Percentiles rank a stretch among this genome's conserved stretches.
phyloP scores from a whole-genome alignment of 2,329 filamentous ascomycete genomes.

The Fusarium tanahbumbuense region DNA sequence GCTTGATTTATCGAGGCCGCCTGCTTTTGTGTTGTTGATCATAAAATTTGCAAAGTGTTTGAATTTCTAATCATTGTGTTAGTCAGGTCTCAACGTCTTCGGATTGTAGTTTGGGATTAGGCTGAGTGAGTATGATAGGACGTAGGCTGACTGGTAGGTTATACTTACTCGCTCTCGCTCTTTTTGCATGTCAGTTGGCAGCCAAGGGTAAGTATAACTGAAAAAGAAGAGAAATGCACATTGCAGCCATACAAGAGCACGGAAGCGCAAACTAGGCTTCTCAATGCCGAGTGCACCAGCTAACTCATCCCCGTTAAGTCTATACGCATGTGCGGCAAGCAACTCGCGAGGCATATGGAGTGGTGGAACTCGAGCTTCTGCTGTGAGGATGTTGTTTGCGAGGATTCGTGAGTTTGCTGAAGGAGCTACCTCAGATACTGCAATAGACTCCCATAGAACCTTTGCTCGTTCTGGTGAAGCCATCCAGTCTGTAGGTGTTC shows the following conservation, averaged over 20 bases:
- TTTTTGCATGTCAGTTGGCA: constrained; percentile 53
- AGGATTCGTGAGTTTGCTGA: constrained; percentile 71
- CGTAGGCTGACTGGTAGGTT: not conserved
- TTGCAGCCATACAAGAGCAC: constrained; percentile 70
- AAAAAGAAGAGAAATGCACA: constrained; percentile 72
- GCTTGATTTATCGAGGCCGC: constrained; percentile 71
- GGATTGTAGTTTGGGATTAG: not conserved
- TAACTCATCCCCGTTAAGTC: constrained; percentile 75
- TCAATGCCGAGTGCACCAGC: constrained; percentile 69
- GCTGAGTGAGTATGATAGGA: not conserved
- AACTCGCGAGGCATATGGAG: constrained; percentile 74
- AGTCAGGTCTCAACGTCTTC: constrained; percentile 10
- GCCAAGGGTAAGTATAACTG: constrained; percentile 58
- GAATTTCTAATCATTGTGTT: constrained; percentile 43
- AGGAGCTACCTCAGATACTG: constrained; percentile 74
- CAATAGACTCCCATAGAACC: constrained; percentile 73
- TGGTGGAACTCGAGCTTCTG: constrained; percentile 74
- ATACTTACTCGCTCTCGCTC: constrained; percentile 48
- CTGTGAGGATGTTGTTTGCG: constrained; percentile 79
- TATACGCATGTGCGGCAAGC: constrained; percentile 74
- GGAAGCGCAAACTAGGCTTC: constrained; percentile 67
- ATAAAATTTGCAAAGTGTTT: constrained; percentile 57
- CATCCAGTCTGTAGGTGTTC: constrained; percentile 73
- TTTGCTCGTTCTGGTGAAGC: constrained; percentile 66
- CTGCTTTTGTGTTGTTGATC: constrained; percentile 69